phyloP scores from a whole-genome alignment of 305 asterid species.

The Withania somnifera region DNA sequence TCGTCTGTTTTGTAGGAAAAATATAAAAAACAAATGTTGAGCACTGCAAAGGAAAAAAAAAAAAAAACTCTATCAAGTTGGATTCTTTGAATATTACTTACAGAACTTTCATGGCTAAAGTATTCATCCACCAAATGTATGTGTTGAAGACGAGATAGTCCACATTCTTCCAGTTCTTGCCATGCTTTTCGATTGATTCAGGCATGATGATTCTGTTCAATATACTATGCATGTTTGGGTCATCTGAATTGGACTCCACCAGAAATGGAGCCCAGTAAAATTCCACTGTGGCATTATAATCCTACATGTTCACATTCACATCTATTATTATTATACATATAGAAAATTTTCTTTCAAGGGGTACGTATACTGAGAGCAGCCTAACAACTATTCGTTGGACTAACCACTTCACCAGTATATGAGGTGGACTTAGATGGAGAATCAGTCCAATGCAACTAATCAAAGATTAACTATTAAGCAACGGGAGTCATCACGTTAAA shows the following conservation, averaged over 20 bases:
- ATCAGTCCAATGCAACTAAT: neutral
- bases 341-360: neutral
- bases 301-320: constrained; percentile 25
- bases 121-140: constrained; percentile 98
- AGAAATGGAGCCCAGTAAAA: constrained; percentile 90
- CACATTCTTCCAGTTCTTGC: constrained; percentile 74
- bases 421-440: neutral
- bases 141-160: constrained; percentile 86
- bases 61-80: neutral
- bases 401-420: neutral
- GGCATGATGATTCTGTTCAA: constrained; percentile 81
- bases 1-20: constrained; percentile 29
- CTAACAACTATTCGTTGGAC: neutral
- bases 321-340: neutral
- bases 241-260: constrained; percentile 92
- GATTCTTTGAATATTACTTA: constrained; percentile 21
- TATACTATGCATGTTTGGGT: constrained; percentile 84
- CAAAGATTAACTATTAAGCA: neutral
- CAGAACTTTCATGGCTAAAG: constrained; percentile 78
- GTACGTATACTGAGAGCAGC: neutral
- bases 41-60: neutral
- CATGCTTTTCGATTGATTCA: constrained; percentile 69
- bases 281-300: constrained; percentile 82
- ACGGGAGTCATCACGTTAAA: neutral
- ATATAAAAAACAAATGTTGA: neutral